A percentile compares a stretch with the other conserved stretches of the same genome.
phyloP scores from a whole-genome alignment of 1,284 basidiomycete genomes.

The Cryptococcus sp. region DNA sequence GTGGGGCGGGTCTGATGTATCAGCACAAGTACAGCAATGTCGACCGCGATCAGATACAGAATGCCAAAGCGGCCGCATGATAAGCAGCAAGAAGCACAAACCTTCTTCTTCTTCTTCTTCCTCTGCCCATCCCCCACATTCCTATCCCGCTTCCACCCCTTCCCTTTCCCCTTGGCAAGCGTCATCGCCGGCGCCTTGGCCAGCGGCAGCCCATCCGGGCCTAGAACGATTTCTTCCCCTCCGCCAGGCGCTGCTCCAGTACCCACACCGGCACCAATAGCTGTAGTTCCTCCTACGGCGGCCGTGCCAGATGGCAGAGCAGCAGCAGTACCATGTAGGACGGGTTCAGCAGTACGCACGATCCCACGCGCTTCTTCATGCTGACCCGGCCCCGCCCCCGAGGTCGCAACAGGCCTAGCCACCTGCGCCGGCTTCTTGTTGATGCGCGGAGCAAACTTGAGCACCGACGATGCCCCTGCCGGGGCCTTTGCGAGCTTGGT shows the following conservation, averaged over 20 bases:
- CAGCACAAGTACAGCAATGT: neutral
- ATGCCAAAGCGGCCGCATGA: no score
- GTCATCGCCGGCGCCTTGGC: slow-evolving; percentile 47
- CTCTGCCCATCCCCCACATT: slow-evolving; percentile 20
- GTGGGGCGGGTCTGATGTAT: neutral
- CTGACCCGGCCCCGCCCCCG: neutral
- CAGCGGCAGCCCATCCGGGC: slow-evolving; percentile 34
- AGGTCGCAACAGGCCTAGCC: slow-evolving; percentile 1
- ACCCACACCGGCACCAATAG: slow-evolving; percentile 2
- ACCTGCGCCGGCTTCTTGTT: slow-evolving; percentile 25
- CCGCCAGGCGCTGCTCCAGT: neutral
- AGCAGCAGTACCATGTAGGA: neutral
- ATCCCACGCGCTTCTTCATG: slow-evolving; percentile 7
- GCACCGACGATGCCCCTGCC: slow-evolving; percentile 31
- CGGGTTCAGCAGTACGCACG: slow-evolving; percentile 13
- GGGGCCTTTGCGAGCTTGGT: slow-evolving; percentile 10
- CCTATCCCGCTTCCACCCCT: slow-evolving; percentile 18
- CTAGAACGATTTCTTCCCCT: slow-evolving; percentile 25
- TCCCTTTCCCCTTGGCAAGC: slow-evolving; percentile 23
- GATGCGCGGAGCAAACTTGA: slow-evolving; percentile 46
- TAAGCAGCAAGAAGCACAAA: slow-evolving; percentile 3
- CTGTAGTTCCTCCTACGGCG: neutral
- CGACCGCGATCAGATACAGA: no score
- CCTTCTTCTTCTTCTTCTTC: slow-evolving; percentile 44
- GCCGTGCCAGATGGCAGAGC: no score